Base-by-base conservation (phyloP, 2,329 filamentous ascomycete species). In the Aspergillus carbonarius region DNA sequence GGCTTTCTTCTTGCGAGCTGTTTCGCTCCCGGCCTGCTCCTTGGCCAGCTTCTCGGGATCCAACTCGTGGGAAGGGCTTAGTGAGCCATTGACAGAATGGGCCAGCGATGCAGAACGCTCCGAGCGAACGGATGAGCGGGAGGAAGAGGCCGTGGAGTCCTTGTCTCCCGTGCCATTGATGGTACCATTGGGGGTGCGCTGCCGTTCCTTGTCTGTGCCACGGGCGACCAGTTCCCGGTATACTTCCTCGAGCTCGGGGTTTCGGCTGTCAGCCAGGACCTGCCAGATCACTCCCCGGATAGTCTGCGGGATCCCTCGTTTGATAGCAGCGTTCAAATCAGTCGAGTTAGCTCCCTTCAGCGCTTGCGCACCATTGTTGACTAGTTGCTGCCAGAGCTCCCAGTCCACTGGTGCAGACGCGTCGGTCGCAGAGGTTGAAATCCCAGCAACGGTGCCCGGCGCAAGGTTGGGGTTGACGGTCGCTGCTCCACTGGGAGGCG, bases 251-350 rank as follows among this genome's bases (percentile, higher is more conserved):
- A 99, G 79, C 46, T 96, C 92, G 60, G 93, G 89, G 67, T 92
- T 96, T 76, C 96, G 96, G 78, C 93, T 97, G 71, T 96, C 92
- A 3, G 95, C 92, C 61, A 99, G 80, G 7, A 98, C 93, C 76
- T 99, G 95, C 95, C 95, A 99, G 52, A 99, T 93, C 2, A 99
- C 95, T n/a, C 95, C 96, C 59, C 95, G 88, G 61, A 99, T 96
- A 3, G 93, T 93, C 65, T 89, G 92, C 1, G 95, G 95, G 58
- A 99, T 99, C 32, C 95, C 95, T 39, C 89, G 90, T 51, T 93
- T 91, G 67, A 99, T 97, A 20, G 95, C 93, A 64, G 84, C 86
- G 71, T 93, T 96, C 58, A 99, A 80, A 72, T 97, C 93, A 68
- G 96, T 91, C 0, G 93, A 84, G 70, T 92, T 96, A 4, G 92